Percentiles rank a stretch among this genome's conserved stretches.
These are phyloP conservation scores for Rubia balearica DNA, from an alignment of 305 asterid species.

Conservation along the genomic window DNA sequence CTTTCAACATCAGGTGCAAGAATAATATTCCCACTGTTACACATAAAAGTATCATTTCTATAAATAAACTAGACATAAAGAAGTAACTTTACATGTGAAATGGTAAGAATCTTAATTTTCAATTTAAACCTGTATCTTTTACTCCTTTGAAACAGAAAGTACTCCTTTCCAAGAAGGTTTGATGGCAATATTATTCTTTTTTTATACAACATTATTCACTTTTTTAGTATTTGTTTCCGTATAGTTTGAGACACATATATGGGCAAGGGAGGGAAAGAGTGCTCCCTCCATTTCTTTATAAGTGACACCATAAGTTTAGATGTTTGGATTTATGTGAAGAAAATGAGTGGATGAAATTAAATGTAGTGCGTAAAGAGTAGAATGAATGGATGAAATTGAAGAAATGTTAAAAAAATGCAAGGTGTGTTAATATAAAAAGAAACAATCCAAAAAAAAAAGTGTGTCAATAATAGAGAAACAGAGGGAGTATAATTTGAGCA, in stretches of 20 bases:
- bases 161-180: neutral
- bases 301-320: no score
- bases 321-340: no score
- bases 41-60: neutral
- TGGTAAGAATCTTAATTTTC: neutral
- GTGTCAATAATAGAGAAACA: no score
- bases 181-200: neutral
- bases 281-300: no score
- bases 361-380: no score
- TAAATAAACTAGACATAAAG: neutral
- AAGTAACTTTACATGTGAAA: neutral
- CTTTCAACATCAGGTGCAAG: neutral
- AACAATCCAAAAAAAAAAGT: no score
- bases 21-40: neutral
- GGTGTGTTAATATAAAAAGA: no score
- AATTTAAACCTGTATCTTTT: neutral
- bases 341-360: no score
- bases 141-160: neutral
- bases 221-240: neutral
- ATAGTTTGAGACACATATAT: no score
- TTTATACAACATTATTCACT: neutral
- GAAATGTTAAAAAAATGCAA: no score
- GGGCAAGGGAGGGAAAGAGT: no score
- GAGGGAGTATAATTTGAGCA: neutral
- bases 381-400: no score